Conservation (phyloP, 78 protist species). For the Dictyostelium intermedium region DNA sequence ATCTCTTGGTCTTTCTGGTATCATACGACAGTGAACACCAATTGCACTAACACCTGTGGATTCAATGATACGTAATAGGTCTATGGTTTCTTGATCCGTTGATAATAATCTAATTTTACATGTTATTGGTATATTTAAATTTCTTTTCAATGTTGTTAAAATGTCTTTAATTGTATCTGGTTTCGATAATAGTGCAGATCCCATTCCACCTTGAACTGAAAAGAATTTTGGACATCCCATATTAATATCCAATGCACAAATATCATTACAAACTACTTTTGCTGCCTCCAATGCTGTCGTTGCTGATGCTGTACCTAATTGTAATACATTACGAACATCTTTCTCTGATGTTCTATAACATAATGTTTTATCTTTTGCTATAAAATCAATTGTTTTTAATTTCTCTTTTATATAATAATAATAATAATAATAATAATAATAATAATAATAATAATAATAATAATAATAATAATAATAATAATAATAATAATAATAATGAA, state of each 20-base stretch:
- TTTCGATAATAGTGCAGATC: conserved; percentile 47
- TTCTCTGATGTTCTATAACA: conserved; percentile 40
- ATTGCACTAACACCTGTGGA: conserved; percentile 74
- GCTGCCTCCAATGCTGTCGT: conserved; percentile 78
- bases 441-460: too few relatives aligned
- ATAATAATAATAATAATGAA: too few relatives aligned
- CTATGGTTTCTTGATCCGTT: conserved; percentile 50
- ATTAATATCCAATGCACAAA: conserved; percentile 77
- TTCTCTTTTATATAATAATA: background rate
- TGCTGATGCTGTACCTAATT: conserved; percentile 76
- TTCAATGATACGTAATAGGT: conserved; percentile 64
- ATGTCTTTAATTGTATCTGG: conserved; percentile 74
- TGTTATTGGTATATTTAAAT: conserved; percentile 60
- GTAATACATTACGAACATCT: conserved; percentile 56
- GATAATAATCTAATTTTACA: conserved; percentile 81
- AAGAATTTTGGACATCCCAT: conserved; percentile 84
- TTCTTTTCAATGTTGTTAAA: conserved; percentile 74
- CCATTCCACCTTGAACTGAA: conserved; percentile 83
- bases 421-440: too few relatives aligned
- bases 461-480: too few relatives aligned
- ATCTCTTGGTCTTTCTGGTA: conserved; percentile 78
- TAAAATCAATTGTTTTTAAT: conserved; percentile 44
- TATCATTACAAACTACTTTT: conserved; percentile 64
- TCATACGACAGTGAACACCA: conserved; percentile 77
- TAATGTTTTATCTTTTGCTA: background rate